Evolutionary conservation across 371 early-diverging fungal genomes (phyloP).

Genomic region (Apophysomyces ossiformis): DNA sequence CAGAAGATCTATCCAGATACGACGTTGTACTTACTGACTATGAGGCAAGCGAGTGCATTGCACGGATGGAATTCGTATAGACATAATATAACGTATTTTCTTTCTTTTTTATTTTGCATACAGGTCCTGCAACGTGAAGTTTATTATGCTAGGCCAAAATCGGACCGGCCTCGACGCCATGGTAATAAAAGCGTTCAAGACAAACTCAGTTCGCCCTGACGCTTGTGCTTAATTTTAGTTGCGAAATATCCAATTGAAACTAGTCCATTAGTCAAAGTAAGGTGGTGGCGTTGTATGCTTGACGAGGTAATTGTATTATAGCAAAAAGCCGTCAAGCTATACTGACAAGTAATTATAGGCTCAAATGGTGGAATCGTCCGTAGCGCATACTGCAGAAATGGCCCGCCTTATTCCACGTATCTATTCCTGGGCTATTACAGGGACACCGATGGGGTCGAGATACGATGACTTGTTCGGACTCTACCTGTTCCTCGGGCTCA

Average conservation of each 20-base stretch:
- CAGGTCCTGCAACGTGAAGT: constrained; percentile 58
- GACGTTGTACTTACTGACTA: constrained; percentile 69
- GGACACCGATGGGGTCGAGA: constrained; percentile 62
- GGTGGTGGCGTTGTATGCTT: constrained; percentile 69
- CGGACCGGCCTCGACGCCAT: constrained; percentile 32
- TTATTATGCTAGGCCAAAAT: constrained; percentile 39
- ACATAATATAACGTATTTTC: no score
- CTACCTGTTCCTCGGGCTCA: constrained; percentile 47
- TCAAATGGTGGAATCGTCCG: constrained; percentile 67
- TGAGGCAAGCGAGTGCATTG: constrained; percentile 26
- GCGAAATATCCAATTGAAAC: constrained; percentile 42
- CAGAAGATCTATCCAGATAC: constrained; percentile 39
- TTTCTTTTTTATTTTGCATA: background rate
- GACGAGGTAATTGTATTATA: constrained; percentile 42
- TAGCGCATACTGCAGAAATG: constrained; percentile 55
- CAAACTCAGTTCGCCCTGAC: background rate
- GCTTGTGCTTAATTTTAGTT: constrained; percentile 15
- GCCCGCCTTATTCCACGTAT: constrained; percentile 60
- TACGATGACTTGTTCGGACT: constrained; percentile 59
- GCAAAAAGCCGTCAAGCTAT: background rate
- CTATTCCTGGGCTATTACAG: constrained; percentile 74
- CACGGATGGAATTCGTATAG: no score
- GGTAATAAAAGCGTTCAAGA: constrained; percentile 15
- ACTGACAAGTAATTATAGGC: constrained; percentile 47
- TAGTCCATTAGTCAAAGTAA: constrained; percentile 52